Base-by-base conservation (phyloP, 768 basidiomycete genomes). In the Rubroboletus satanas region DNA sequence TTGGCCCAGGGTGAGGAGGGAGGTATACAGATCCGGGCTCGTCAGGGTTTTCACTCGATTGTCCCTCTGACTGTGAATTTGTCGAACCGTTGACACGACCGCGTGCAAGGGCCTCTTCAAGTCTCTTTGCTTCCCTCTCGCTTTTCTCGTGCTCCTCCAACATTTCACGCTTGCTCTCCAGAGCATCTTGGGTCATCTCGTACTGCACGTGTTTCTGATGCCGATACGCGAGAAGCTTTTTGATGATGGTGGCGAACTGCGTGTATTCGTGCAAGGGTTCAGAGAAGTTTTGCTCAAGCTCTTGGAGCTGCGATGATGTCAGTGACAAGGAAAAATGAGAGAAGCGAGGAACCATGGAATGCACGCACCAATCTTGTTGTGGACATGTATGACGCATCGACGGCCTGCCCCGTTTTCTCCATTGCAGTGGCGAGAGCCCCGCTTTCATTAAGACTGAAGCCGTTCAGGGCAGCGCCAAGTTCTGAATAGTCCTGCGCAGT, bases 161-260 rank as follows among this genome's bases (percentile, higher is more conserved):
- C 61, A 85, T 79, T 63, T 90, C 91, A 52, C 85, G 85, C 71
- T 93, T 96, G 14, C 76, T 75, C 60, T 94, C 94, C 12, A 99
- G 77, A 26, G 79, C 78, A 67, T 98, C 95, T 70, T 96, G 90
- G 4, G 97, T 96, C 82, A 97, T 90, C 73, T 99, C 97, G 65
- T 88, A 95, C 69, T 99, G 97, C 8, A 94, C 89, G 59, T 99
- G 94, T 73, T 98, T 98, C 74, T 95, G 93, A 68, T 98, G 96
- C 41, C 97, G 90, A 73, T 95, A 99, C 0, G 85, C 84, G 45
- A 99, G 84, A 33, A 98, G 76, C 66, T 90, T 90, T 79, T 93
- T 95, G 75, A 99, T 98, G 66, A 98, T 95, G 18, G 80, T 77
- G 12, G 90, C 92, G 68, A 98, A 99, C 71, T 98, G 97, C 51